Evolutionary conservation across 192 early-diverging fungal species (phyloP), one percentile per base, ranked within the genome.

Genomic region (Coemansia sp.): DNA sequence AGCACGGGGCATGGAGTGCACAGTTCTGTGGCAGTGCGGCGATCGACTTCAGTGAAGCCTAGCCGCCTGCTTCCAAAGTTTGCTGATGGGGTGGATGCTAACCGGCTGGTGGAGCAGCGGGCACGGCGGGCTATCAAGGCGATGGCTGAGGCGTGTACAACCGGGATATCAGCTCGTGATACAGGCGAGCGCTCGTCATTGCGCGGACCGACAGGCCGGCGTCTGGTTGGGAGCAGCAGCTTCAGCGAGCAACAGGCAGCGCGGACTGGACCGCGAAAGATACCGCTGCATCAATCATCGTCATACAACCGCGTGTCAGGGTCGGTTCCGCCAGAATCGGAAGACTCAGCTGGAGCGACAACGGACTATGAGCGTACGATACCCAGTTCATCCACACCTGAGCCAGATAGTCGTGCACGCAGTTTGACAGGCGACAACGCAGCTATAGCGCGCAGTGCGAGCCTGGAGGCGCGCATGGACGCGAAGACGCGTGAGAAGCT

Each of bases 381-480:
- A 9, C n/a, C 40, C 4, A 44, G 53, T 15, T 59, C 70, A 22
- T 50, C 37, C 28, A 64, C 71, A 48, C 57, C 64, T 23, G 71
- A 72, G 17, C 23, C 64, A 7, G 77, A 80, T 17, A 50, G 62
- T 37, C 77, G 77, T 37, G 62, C 77, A 19, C 77, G 73, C 25
- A 80, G 77, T 54, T 57, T 80, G 68, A 71, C 71, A 0, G 52
- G 37, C 60, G 77, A 68, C 54, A 52, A 51, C 10, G 64, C 57
- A 26, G 55, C 77, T 1, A 37, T 65, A 14, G 68, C 64, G 8
- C 77, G 68, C 58, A 74, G 77, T 49, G 77, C 77, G 20, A 80
- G 77, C 59, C 68, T 80, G 40, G 77, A 80, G 55, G 72, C 77
- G 26, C 72, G 74, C n/a, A 49, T 76, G 40, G 69, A 69, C 66